Percentiles rank a stretch among this genome's conserved stretches.
phyloP scores from a whole-genome alignment of 805 yeast genomes.

The Diddensiella transvaalensis region DNA sequence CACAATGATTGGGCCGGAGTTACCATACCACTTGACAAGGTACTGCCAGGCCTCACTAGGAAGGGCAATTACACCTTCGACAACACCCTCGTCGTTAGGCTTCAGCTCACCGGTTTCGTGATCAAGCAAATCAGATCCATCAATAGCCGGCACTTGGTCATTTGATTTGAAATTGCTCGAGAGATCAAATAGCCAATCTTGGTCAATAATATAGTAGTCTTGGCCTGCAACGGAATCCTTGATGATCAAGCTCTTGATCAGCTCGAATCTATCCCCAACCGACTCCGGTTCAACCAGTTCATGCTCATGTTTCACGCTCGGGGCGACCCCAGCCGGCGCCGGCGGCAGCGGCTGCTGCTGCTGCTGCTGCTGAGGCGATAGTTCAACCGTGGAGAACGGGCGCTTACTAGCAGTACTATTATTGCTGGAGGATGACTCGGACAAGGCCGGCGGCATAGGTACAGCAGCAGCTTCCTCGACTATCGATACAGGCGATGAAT shows the following conservation, averaged over 20 bases:
- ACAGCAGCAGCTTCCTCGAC: neutral
- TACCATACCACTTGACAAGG: slow-evolving; percentile 4
- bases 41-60: slow-evolving; percentile 4
- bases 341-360: too few species aligned
- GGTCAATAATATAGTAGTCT: neutral
- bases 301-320: too few species aligned
- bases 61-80: neutral
- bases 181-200: neutral
- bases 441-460: neutral
- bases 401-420: slow-evolving; percentile 4
- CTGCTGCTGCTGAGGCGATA: slow-evolving; percentile 7
- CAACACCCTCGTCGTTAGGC: neutral
- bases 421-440: neutral
- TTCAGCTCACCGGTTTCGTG: neutral
- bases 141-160: neutral
- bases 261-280: neutral
- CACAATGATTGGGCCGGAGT: neutral
- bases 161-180: neutral
- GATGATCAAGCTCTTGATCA: neutral
- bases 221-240: neutral
- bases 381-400: slow-evolving; percentile 9
- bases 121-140: neutral
- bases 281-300: neutral
- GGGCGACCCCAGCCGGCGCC: neutral
- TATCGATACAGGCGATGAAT: neutral